Evolutionary conservation across 306 rosid genomes (phyloP).

Genomic region (Cicer arietinum): DNA sequence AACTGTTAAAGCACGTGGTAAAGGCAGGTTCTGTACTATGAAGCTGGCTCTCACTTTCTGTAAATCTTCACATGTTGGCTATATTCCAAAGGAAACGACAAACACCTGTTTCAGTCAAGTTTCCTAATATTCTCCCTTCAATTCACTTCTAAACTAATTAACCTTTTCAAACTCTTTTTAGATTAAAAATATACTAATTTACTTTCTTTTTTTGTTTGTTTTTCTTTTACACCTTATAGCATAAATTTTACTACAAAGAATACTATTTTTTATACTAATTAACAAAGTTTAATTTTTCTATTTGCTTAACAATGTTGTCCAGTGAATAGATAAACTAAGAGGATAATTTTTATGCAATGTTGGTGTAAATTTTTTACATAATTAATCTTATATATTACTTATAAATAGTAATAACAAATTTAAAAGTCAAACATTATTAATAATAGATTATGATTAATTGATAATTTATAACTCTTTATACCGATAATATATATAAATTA

Average conservation of each 20-base stretch:
- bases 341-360: too few relatives aligned
- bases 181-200: neutral
- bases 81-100: slow-evolving; percentile 68
- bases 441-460: too few relatives aligned
- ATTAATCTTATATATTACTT: too few relatives aligned
- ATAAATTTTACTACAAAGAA: neutral
- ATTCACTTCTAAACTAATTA: neutral
- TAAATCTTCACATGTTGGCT: slow-evolving; percentile 68
- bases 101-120: slow-evolving; percentile 42
- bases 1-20: slow-evolving; percentile 45
- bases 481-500: too few relatives aligned
- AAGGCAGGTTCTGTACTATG: slow-evolving; percentile 45
- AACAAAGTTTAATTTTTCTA: slow-evolving; percentile 8
- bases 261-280: slow-evolving; percentile 1
- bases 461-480: too few relatives aligned
- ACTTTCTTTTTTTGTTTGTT: slow-evolving; percentile 27
- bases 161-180: neutral
- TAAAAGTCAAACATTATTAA: too few relatives aligned
- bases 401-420: too few relatives aligned
- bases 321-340: too few relatives aligned
- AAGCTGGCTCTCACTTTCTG: slow-evolving; percentile 57
- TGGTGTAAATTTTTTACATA: too few relatives aligned
- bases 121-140: slow-evolving; percentile 40
- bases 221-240: slow-evolving; percentile 10
- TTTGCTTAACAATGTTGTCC: slow-evolving; percentile 11